These are phyloP conservation scores for Esteya vermicola DNA, from an alignment of 2,329 filamentous ascomycete species.

Conservation along the genomic window DNA sequence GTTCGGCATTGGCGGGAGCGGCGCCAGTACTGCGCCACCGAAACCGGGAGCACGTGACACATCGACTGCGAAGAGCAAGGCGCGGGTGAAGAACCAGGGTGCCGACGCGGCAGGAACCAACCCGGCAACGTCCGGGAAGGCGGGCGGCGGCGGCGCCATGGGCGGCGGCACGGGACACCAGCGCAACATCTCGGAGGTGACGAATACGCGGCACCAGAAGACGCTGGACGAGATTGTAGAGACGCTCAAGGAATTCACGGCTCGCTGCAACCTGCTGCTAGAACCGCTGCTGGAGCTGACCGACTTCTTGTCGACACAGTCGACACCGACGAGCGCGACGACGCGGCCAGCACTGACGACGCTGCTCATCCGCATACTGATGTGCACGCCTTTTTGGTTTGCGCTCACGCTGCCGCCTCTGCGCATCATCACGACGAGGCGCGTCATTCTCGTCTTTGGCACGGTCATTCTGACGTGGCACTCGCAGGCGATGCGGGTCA, in stretches of 20 bases:
- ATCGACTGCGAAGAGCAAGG: constrained; percentile 7
- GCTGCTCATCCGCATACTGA: constrained; percentile 75
- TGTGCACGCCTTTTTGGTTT: constrained; percentile 83
- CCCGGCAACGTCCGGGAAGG: constrained; percentile 1
- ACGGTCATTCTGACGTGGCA: constrained; percentile 87
- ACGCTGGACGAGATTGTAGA: constrained; percentile 96
- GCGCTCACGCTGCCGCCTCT: constrained; percentile 62
- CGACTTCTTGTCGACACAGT: constrained; percentile 84
- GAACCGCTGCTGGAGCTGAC: constrained; percentile 81
- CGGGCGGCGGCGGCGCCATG: neutral
- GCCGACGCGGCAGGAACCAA: constrained; percentile 13
- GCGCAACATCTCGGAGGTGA: constrained; percentile 32
- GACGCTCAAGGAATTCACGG: constrained; percentile 78
- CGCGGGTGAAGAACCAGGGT: constrained; percentile 14
- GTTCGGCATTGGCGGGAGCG: constrained; percentile 69
- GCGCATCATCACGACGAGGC: constrained; percentile 71
- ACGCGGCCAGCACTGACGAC: constrained; percentile 80
- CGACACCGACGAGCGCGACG: constrained; percentile 79
- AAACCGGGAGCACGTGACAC: constrained; percentile 6
- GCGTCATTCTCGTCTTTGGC: constrained; percentile 72
- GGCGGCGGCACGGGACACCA: constrained; percentile 20
- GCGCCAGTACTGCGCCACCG: constrained; percentile 31
- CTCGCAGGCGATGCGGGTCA: constrained; percentile 70
- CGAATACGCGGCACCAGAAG: constrained; percentile 69
- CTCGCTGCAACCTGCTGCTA: constrained; percentile 79